These are phyloP conservation scores for Sophora flavescens DNA, from an alignment of 306 rosid genomes.

Conservation along the genomic window DNA sequence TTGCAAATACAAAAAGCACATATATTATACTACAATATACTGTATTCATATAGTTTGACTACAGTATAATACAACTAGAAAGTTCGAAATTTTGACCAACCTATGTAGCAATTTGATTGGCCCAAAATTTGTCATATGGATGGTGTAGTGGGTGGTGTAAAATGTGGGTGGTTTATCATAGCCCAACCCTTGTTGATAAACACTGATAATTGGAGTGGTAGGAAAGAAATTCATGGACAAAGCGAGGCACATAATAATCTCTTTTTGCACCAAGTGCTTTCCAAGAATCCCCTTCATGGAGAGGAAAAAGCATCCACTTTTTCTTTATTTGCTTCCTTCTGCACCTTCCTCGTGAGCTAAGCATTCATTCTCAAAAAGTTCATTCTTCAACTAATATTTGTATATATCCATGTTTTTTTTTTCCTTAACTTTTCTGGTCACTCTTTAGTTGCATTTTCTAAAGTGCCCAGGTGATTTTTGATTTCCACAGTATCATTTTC, in stretches of 20 bases:
- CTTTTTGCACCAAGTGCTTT: constrained; percentile 12
- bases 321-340: constrained; percentile 31
- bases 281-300: constrained; percentile 1
- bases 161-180: too few relatives aligned
- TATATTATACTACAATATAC: too few relatives aligned
- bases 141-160: too few relatives aligned
- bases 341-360: constrained; percentile 32
- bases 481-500: background rate
- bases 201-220: constrained; percentile 34
- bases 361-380: constrained; percentile 32
- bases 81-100: too few relatives aligned
- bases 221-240: constrained; percentile 24
- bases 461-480: constrained; percentile 15
- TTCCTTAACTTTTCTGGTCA: background rate
- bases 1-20: too few relatives aligned
- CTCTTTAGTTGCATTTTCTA: constrained; percentile 30
- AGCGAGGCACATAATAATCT: constrained; percentile 30
- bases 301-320: constrained; percentile 20
- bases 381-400: background rate
- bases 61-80: too few relatives aligned
- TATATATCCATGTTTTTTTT: background rate
- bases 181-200: too few relatives aligned
- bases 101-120: too few relatives aligned
- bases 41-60: too few relatives aligned
- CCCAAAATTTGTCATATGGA: too few relatives aligned